Evolutionary conservation across 257 asterid species (phyloP).

Genomic region (Mitragyna speciosa): DNA sequence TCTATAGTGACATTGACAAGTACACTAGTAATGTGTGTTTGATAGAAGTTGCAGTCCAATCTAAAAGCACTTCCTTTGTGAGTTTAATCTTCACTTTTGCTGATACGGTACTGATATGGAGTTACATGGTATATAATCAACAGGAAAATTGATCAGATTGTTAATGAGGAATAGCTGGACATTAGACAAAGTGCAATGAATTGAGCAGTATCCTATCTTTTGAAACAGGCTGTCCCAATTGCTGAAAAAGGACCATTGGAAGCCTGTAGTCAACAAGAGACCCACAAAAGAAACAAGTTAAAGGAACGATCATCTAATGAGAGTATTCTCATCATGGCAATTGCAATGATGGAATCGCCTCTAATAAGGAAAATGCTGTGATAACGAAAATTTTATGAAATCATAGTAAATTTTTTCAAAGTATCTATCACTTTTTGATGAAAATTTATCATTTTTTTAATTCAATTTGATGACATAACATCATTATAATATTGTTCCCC

Average conservation of each 20-base stretch:
- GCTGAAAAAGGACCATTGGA: background rate
- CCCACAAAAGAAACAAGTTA: background rate
- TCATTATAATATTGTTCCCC: too few species aligned
- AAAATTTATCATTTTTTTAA: too few species aligned
- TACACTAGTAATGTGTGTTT: background rate
- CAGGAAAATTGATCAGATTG: background rate
- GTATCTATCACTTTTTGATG: too few species aligned
- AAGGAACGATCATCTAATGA: background rate
- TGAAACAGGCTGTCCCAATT: background rate
- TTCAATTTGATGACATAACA: too few species aligned
- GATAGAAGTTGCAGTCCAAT: background rate
- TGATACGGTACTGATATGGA: background rate
- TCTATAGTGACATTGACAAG: background rate
- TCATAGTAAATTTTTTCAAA: too few species aligned
- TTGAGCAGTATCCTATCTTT: background rate
- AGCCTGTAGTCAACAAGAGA: background rate
- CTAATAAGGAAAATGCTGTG: background rate
- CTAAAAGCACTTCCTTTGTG: background rate
- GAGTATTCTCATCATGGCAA: background rate
- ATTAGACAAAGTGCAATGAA: background rate
- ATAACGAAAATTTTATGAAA: too few species aligned
- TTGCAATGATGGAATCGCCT: background rate
- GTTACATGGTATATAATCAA: background rate
- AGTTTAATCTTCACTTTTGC: background rate
- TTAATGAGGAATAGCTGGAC: conserved; percentile 4